A percentile compares a stretch with the other conserved stretches of the same genome.
phyloP scores from a whole-genome alignment of 108 stramenopile genomes.

The Nitzschia palea region DNA sequence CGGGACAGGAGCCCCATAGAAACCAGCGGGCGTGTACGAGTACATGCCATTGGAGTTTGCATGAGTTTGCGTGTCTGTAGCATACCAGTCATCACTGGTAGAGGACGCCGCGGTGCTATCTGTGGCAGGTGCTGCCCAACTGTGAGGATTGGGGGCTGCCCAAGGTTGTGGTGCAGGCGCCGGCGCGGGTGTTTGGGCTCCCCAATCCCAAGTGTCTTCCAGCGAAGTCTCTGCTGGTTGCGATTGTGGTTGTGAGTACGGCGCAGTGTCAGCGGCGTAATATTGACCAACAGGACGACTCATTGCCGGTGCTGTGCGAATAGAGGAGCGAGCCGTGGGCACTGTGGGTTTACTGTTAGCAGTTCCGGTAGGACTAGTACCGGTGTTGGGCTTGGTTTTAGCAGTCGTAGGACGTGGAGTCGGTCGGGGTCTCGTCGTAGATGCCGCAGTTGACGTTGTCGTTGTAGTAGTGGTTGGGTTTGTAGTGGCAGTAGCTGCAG shows the following conservation, averaged over 20 bases:
- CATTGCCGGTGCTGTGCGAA: slow-evolving; percentile 15
- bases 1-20: slow-evolving; percentile 1
- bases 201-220: slow-evolving; percentile 29
- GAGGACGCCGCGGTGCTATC: neutral
- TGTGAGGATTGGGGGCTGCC: neutral
- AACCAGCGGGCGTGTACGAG: neutral
- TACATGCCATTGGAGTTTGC: neutral
- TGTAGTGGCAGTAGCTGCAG: neutral
- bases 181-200: neutral
- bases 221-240: neutral
- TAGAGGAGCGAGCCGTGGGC: neutral
- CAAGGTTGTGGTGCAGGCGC: slow-evolving; percentile 1
- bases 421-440: neutral
- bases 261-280: slow-evolving; percentile 5
- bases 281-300: slow-evolving; percentile 31
- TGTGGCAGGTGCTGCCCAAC: neutral
- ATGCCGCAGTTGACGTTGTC: neutral
- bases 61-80: neutral
- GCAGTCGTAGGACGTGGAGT: neutral
- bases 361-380: neutral
- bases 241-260: neutral
- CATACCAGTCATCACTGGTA: slow-evolving; percentile 27
- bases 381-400: no score
- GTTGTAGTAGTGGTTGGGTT: neutral
- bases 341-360: neutral